phyloP scores from a whole-genome alignment of 2,329 filamentous ascomycete genomes.

The Penicillium janthinellum region DNA sequence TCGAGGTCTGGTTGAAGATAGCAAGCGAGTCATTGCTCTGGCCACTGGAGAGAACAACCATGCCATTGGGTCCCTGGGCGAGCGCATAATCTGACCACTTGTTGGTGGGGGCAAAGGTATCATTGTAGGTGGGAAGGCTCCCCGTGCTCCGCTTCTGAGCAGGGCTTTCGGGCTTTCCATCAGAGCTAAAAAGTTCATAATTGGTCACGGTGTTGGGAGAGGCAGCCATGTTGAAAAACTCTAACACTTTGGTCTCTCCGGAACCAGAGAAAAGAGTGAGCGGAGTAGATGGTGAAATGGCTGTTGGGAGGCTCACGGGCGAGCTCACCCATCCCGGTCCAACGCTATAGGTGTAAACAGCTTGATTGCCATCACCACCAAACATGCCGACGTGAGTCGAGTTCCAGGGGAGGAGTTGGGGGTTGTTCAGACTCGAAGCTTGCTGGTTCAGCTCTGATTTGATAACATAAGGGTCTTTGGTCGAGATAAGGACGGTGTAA shows the following conservation, averaged over 20 bases:
- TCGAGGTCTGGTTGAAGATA: slow-evolving; percentile 75
- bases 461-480: slow-evolving; percentile 65
- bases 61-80: slow-evolving; percentile 64
- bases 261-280: slow-evolving; percentile 68
- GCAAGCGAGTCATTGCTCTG: slow-evolving; percentile 66
- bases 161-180: slow-evolving; percentile 54
- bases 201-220: slow-evolving; percentile 76
- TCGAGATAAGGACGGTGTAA: slow-evolving; percentile 73
- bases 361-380: slow-evolving; percentile 69
- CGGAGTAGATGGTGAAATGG: slow-evolving; percentile 62
- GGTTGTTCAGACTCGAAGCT: slow-evolving; percentile 65
- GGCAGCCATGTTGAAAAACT: slow-evolving; percentile 73
- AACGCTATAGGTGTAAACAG: slow-evolving; percentile 71
- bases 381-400: slow-evolving; percentile 70
- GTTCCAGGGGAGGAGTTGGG: slow-evolving; percentile 75
- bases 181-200: slow-evolving; percentile 65
- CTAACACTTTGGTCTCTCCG: slow-evolving; percentile 76
- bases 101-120: slow-evolving; percentile 66
- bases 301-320: slow-evolving; percentile 62
- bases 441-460: slow-evolving; percentile 57
- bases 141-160: slow-evolving; percentile 49
- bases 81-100: slow-evolving; percentile 71
- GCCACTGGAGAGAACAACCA: slow-evolving; percentile 79
- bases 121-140: slow-evolving; percentile 79
- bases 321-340: slow-evolving; percentile 65